Evolutionary conservation across 2,329 filamentous ascomycete species (phyloP).

Genomic region (Penicillium nordicum): DNA sequence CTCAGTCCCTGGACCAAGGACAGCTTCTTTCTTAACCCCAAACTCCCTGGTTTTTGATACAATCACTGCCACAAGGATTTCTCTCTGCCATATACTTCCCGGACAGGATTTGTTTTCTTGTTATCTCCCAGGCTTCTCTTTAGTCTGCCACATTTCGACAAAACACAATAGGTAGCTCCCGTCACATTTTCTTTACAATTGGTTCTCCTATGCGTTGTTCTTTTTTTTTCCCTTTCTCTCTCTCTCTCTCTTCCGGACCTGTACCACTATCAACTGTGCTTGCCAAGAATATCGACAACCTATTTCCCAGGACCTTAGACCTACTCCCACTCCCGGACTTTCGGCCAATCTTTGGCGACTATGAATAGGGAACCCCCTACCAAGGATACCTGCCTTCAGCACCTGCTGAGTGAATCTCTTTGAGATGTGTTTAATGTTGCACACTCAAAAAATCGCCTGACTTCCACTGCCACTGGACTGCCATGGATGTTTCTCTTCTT

Average conservation of each 20-base stretch:
- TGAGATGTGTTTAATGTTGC: constrained; percentile 43
- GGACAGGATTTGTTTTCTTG: constrained; percentile 36
- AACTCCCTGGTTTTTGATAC: constrained; percentile 24
- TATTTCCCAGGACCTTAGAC: constrained; percentile 17
- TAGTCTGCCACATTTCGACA: constrained; percentile 26
- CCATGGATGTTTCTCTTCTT: constrained; percentile 15
- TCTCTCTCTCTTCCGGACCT: constrained; percentile 19
- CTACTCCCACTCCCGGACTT: constrained; percentile 14
- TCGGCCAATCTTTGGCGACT: constrained; percentile 19
- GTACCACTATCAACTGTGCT: constrained; percentile 18
- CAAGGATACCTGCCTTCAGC: constrained; percentile 27
- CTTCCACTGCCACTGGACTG: constrained; percentile 17
- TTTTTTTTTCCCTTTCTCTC: constrained; percentile 5
- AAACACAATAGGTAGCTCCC: constrained; percentile 44
- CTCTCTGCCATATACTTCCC: constrained; percentile 27
- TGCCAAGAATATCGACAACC: constrained; percentile 12
- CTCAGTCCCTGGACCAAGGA: constrained; percentile 16
- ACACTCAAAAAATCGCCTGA: constrained; percentile 26
- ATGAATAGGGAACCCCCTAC: constrained; percentile 26
- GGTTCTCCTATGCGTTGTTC: constrained; percentile 22
- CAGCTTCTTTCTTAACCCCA: constrained; percentile 4
- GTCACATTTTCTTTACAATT: constrained; percentile 32
- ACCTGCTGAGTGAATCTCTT: constrained; percentile 35
- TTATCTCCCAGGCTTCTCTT: constrained; percentile 26
- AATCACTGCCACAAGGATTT: constrained; percentile 27